Evolutionary conservation across 1,284 basidiomycete genomes (phyloP), one percentile per base, ranked within the genome.

Genomic region (Ceratobasidium sp.): DNA sequence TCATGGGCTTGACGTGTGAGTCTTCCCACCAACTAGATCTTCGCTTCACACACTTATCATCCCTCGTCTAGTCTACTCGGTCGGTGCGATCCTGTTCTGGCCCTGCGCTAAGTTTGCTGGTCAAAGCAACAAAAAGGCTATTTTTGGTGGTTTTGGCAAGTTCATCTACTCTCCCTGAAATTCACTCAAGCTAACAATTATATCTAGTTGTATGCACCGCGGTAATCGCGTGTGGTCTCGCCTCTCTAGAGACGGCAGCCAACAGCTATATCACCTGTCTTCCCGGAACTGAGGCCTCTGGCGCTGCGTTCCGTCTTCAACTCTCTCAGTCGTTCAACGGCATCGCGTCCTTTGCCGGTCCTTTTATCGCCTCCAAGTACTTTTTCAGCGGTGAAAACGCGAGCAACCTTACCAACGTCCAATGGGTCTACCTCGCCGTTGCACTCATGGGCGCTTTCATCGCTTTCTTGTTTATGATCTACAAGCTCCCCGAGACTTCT

Each of bases 301-400:
- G 92, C 82, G 93, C 94, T 67, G 92, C 93, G 10, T 91, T 92
- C 82, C 89, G 94, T 60, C 88, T 96, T 50, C 94, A 94, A 82
- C 92, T 95, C 82, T 93, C 92, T 71, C 94, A 95, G 85, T 91
- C 92, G 1, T 94, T 93, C 86, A 93, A 95, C 83, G 93, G 94
- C 64, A 87, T 95, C 52, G 93, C 93, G 0, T 90, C 90, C 0
- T 94, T 95, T 82, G 87, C 92, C 30, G 94, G 94, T 0, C 94
- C 94, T 35, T 88, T 95, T 81, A 95, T 95, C 81, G 93, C 93
- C 30, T 90, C 91, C 20, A 84, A 86, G 81, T 86, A 86, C 82
- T 88, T 88, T 83, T 86, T 86, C 83, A 80, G 82, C 48, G 85
- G 81, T 8, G 83, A 80, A 20, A 82, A 86, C 79, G 79, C 80